phyloP scores from a whole-genome alignment of 352 stramenopile genomes.

The Phytophthora tentaculata region DNA sequence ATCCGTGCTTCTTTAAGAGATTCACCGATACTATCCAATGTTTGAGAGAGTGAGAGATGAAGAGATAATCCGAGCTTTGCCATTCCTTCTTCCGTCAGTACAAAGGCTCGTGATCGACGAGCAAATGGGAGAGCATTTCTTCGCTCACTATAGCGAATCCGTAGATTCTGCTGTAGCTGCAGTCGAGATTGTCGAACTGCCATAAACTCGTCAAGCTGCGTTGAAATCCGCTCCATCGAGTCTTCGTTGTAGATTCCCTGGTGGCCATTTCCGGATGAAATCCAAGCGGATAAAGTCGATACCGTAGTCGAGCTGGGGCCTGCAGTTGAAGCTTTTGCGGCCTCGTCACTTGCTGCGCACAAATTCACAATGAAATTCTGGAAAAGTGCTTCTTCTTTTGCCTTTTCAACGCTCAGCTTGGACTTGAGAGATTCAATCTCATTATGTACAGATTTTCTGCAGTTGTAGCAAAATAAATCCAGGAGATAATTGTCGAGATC shows the following conservation, averaged over 20 bases:
- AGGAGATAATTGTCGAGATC: constrained; percentile 53
- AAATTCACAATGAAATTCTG: constrained; percentile 25
- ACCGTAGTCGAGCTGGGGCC: constrained; percentile 11
- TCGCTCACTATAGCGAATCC: constrained; percentile 9
- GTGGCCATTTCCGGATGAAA: constrained; percentile 21
- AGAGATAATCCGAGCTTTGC: constrained; percentile 13
- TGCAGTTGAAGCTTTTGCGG: constrained; percentile 8
- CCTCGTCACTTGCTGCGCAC: constrained; percentile 28
- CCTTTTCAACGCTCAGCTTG: constrained; percentile 23
- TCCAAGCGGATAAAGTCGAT: constrained; percentile 34
- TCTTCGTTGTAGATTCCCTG: constrained; percentile 31
- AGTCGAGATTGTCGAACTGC: constrained; percentile 21
- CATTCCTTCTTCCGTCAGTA: constrained; percentile 31
- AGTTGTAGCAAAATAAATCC: constrained; percentile 34
- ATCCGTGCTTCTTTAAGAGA: constrained; percentile 13
- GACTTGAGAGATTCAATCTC: constrained; percentile 23
- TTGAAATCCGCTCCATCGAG: constrained; percentile 42
- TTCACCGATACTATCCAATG: constrained; percentile 17
- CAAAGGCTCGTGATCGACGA: constrained; percentile 29
- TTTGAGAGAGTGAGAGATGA: constrained; percentile 25
- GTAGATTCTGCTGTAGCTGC: constrained; percentile 23
- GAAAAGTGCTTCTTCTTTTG: constrained; percentile 27
- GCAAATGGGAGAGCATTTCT: constrained; percentile 26
- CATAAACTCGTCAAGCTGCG: constrained; percentile 37
- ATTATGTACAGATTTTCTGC: constrained; percentile 6